Base-by-base conservation (phyloP, 2,329 filamentous ascomycete genomes). In the Colletotrichum liaoningense region DNA sequence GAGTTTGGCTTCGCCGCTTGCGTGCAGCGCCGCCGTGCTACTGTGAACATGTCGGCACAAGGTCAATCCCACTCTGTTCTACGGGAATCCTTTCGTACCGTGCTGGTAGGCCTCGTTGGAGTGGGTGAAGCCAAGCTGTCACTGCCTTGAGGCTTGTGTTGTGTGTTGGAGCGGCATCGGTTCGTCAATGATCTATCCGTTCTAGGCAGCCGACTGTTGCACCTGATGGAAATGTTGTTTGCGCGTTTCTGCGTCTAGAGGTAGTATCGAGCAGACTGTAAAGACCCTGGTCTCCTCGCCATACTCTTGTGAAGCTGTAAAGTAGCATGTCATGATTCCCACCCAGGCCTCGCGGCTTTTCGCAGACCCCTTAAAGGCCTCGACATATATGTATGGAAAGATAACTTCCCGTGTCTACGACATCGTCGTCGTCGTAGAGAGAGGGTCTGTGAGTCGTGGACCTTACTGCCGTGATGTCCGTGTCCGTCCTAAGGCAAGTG, bases 1-100 rank as follows among this genome's bases (percentile, higher is more conserved):
- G 67, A 57, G 59, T 67, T 35, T 60, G 55, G 26, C 70, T 69
- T 62, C 66, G 67, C 67, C 70, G 70, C 55, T 65, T 70, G 67
- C 70, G 67, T 65, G 60, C 59, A 69, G 55, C 35, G 28, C 26
- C 28, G 22, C 16, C 22, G 60, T 38, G 46, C 33, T n/a, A 67
- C 60, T 30, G 60, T 46, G 33, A 70, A 24, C 49, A 55, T 63
- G 69, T 62, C 69, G 69, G 69, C 57, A 62, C 70, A 73, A 65
- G 70, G 66, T 60, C 42, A 33, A 69, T 65, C 59, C 65, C 52
- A 68, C 52, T 12, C 33, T 59, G 66, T 16, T 42, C 38, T 42
- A 42, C 38, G 14, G 16, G 38, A 42, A 42, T 35, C 38, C 14
- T 6, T 16, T 7, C 2, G 35, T 38, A 1, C 38, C 38, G 2